Base-by-base conservation (phyloP, 345 rosid species). In the Lagerstroemia speciosa region DNA sequence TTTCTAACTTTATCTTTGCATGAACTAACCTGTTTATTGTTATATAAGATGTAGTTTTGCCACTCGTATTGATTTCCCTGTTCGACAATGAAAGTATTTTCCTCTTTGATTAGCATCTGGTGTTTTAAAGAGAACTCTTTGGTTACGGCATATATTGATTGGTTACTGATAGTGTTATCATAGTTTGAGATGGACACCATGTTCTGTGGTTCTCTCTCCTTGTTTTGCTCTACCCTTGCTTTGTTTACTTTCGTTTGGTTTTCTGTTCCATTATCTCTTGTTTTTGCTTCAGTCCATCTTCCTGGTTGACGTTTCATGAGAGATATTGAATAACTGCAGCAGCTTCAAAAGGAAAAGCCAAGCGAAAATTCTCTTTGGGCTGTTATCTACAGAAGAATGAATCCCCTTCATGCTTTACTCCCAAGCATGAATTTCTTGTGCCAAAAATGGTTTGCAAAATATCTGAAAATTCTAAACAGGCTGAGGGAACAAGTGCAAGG, bases 331-430 rank as follows among this genome's bases (percentile, higher is more conserved):
- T 50, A 46, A 64, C 66, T 33, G 69, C 72, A 68, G 74, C 80
- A 87, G 85, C 79, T 69, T 60, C 76, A 36, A 83, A 75, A 77
- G 80, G 78, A 74, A 83, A 83, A 72, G 65, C 64, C 45, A 86
- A 75, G 79, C 80, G 84, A 71, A 86, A 83, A 62, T 83, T 89
- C 76, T 80, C 89, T 43, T 81, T 89, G 53, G 78, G 67, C 75
- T 78, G 76, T 46, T 83, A 67, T 67, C 57, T 64, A 57, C 77
- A 50, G 22, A 81, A 77, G 73, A 76, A 74, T 73, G 80, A 67
- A 55, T 63, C 66, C 10, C 46, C 67, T 58, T 40, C 34, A 5
- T 68, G 70, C 67, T 67, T 37, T 70, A 32, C 62, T 60, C 22
- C 63, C 34, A 66, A 48, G 69, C 66, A 65, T 67, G 72, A 74